Percentiles rank a stretch among this genome's conserved stretches.
These are phyloP conservation scores for Peronospora farinosa DNA, from an alignment of 352 stramenopile genomes.

Conservation along the genomic window DNA sequence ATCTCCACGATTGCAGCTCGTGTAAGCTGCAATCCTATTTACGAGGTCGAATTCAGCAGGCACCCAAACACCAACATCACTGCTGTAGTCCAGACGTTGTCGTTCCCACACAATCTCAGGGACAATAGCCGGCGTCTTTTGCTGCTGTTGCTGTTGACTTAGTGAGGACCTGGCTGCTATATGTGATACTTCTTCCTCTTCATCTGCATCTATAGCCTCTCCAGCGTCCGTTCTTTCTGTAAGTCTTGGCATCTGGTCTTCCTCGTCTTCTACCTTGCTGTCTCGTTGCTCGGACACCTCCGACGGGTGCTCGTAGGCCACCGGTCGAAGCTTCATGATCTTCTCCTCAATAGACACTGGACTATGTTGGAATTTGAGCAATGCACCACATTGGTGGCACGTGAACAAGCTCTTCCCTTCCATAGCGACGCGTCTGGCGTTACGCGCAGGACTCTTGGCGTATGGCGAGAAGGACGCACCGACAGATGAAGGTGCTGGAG, in stretches of 20 bases:
- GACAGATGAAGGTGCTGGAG: slow-evolving; percentile 19
- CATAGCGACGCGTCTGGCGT: slow-evolving; percentile 38
- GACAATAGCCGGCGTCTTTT: slow-evolving; percentile 31
- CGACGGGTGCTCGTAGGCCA: slow-evolving; percentile 35
- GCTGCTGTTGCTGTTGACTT: slow-evolving; percentile 22
- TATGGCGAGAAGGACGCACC: slow-evolving; percentile 27
- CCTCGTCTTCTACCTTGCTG: slow-evolving; percentile 22
- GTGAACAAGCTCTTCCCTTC: slow-evolving; percentile 76
- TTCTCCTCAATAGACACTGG: slow-evolving; percentile 61
- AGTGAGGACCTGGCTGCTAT: slow-evolving; percentile 18
- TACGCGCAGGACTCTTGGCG: slow-evolving; percentile 15
- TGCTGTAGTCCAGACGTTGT: slow-evolving; percentile 24
- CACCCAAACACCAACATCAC: slow-evolving; percentile 26
- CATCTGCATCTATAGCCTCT: slow-evolving; percentile 30
- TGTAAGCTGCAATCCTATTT: slow-evolving; percentile 40
- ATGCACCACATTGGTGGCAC: slow-evolving; percentile 57
- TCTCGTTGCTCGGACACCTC: slow-evolving; percentile 18
- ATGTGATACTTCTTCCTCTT: slow-evolving; percentile 25
- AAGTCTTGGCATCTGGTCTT: slow-evolving; percentile 22
- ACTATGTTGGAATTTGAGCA: slow-evolving; percentile 68
- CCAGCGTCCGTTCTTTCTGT: slow-evolving; percentile 29
- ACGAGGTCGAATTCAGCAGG: slow-evolving; percentile 38
- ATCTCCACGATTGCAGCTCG: slow-evolving; percentile 59
- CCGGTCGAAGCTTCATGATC: slow-evolving; percentile 41
- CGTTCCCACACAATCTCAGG: slow-evolving; percentile 51